Percentiles rank a stretch among this genome's conserved stretches.
Conservation (phyloP, 73 alveolate species). For the Effrenium voratum region DNA sequence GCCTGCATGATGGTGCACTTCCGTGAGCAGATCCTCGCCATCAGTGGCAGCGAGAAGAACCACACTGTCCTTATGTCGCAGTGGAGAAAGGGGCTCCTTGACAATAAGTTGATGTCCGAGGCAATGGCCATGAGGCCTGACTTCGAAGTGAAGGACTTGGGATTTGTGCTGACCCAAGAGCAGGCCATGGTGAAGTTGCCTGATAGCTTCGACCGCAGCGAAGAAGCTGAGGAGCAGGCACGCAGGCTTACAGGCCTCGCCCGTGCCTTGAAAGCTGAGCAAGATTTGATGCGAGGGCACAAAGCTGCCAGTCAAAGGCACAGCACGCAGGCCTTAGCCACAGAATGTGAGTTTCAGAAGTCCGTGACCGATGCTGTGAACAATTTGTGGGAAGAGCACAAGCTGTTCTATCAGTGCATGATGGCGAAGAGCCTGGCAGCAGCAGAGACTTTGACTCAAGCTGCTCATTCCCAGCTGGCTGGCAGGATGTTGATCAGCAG, state of each 20-base stretch:
- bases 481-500: not conserved
- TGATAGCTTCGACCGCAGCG: not conserved
- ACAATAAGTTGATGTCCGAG: not conserved
- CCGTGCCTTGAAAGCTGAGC: not conserved
- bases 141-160: not conserved
- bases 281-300: constrained; percentile 7
- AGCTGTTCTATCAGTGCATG: not conserved
- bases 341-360: not conserved
- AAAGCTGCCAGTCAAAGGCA: not conserved
- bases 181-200: not conserved
- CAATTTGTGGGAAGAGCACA: not conserved
- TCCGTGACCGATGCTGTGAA: not conserved
- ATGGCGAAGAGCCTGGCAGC: not conserved
- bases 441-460: not conserved
- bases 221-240: not conserved
- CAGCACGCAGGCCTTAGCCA: not conserved
- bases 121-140: not conserved
- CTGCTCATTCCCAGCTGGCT: too few relatives aligned
- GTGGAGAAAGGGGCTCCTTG: not conserved
- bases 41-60: not conserved
- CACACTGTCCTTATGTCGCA: not conserved
- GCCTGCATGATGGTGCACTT: not conserved
- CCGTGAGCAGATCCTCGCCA: not conserved
- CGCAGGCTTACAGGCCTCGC: not conserved
- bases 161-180: not conserved